phyloP scores from a whole-genome alignment of 225 moss, liverwort and hornwort genomes.

The Pseudoscleropodium purum region DNA sequence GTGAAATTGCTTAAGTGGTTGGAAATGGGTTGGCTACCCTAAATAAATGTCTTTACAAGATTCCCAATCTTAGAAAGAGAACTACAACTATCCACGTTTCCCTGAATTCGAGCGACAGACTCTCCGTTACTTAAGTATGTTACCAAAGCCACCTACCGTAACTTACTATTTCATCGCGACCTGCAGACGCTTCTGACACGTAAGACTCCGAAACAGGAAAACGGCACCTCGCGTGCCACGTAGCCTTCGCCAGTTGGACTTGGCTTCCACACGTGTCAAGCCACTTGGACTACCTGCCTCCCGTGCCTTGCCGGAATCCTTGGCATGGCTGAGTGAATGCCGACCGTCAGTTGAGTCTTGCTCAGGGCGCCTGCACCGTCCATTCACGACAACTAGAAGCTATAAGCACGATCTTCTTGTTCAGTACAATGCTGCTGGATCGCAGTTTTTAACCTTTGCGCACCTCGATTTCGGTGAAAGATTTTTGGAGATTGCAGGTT shows the following conservation, averaged over 20 bases:
- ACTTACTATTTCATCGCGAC: neutral
- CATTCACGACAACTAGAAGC: too few species aligned
- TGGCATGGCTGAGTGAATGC: too few species aligned
- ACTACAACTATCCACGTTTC: neutral
- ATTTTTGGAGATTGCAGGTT: neutral
- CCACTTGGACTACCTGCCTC: neutral
- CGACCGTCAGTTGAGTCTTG: neutral
- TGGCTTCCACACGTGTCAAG: neutral
- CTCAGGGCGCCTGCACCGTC: neutral
- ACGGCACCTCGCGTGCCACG: neutral
- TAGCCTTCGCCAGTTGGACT: neutral
- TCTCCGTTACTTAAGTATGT: neutral
- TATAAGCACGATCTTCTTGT: neutral
- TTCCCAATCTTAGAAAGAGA: neutral
- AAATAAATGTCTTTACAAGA: neutral
- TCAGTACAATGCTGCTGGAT: rapidly evolving
- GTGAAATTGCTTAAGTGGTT: too few species aligned
- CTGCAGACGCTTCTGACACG: neutral
- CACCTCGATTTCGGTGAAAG: neutral
- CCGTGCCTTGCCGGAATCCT: neutral
- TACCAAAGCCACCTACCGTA: neutral
- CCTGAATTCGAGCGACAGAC: neutral
- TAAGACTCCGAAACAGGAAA: neutral
- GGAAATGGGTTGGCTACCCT: too few species aligned
- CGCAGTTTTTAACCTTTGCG: rapidly evolving